Base-by-base conservation (phyloP, 2,329 filamentous ascomycete genomes). In the Hirsutella minnesotensis region DNA sequence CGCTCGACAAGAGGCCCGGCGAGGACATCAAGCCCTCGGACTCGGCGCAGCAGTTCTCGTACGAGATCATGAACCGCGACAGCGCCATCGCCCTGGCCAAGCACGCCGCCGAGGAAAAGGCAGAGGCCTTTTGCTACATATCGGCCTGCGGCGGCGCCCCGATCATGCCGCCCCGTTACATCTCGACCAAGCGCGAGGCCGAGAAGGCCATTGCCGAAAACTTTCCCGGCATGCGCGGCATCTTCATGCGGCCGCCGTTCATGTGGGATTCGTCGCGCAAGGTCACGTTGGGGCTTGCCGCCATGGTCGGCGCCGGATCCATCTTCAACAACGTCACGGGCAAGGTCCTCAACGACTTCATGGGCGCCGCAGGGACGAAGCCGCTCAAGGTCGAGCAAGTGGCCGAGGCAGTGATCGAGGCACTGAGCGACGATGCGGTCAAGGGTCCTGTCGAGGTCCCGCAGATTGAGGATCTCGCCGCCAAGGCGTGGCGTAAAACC, bases 51-150 rank as follows among this genome's bases (percentile, higher is more conserved):
- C 84, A 92, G 64, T 71, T 95, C 54, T 95, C 90, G 16, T 98
- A 98, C 67, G 92, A 96, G 68, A 73, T 88, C 47, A 95, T 98
- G 87, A 98, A 98, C 66, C 77, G 92, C 44, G 90, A 96, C 65
- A 78, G 70, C 66, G 90, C 90, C 39, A 78, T 96, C 47, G 75
- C 82, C 43, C 73, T 95, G 13, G 92, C 90, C 13, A 79, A 82
- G 55, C 85, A 90, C 58, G 80, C 88, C 2, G 72, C 73, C 21
- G 66, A 66, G 29, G 76, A 78, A 46, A 71, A 77, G 30, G 81
- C 82, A 13, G 65, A 72, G 16, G 77, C 80, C 0, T 95, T 95
- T 59, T 79, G 83, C 46, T 96, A 87, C 68, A 82, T 98, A 47
- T 95, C 88, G 30, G 92, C 92, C 2, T 85, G 87, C 0, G 86